These are phyloP conservation scores for Straminergon stramineum DNA, from an alignment of 225 moss, liverwort and hornwort species.

Conservation along the genomic window DNA sequence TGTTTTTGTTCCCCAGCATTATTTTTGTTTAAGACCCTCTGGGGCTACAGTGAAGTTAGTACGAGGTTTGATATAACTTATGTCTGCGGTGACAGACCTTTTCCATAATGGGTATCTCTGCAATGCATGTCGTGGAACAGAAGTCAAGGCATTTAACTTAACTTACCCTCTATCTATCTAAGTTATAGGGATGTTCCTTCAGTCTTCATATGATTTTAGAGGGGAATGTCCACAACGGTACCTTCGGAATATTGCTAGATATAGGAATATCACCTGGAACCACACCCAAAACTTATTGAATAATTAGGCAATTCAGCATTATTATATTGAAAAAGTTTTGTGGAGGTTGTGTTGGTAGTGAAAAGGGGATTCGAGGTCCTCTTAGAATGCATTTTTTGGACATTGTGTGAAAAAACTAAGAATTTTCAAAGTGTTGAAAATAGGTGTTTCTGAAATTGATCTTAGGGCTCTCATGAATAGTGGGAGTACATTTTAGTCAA, in stretches of 20 bases:
- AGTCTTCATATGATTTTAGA: neutral
- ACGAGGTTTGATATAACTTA: neutral
- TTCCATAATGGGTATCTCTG: neutral
- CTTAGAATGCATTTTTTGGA: too few relatives aligned
- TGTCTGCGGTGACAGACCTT: neutral
- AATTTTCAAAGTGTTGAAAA: neutral
- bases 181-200: neutral
- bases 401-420: too few relatives aligned
- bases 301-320: neutral
- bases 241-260: neutral
- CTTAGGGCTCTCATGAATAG: neutral
- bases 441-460: neutral
- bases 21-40: neutral
- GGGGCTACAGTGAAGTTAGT: neutral
- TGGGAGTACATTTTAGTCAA: neutral
- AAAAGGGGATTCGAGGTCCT: accelerated
- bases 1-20: neutral
- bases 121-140: neutral
- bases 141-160: neutral
- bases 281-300: neutral
- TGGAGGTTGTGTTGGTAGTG: accelerated
- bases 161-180: neutral
- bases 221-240: neutral
- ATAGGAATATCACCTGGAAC: neutral
- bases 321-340: too few relatives aligned